These are phyloP conservation scores for Saturnispora ahearnii DNA, from an alignment of 805 yeast species.

Conservation along the genomic window DNA sequence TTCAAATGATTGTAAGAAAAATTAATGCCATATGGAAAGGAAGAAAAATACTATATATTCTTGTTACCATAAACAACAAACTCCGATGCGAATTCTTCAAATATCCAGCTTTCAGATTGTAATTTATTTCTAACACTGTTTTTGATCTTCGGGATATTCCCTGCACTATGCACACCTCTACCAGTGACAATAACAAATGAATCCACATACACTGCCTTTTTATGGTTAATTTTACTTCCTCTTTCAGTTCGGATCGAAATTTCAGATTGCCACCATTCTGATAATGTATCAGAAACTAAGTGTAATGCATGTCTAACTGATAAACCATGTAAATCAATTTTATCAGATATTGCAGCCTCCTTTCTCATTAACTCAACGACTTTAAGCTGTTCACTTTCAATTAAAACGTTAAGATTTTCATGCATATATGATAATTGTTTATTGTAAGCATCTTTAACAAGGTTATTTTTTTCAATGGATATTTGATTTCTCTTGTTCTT, in stretches of 20 bases:
- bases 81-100: conserved; percentile 37
- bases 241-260: conserved; percentile 31
- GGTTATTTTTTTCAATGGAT: background rate
- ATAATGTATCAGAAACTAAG: conserved; percentile 30
- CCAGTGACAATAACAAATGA: conserved; percentile 53
- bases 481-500: background rate
- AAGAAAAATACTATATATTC: background rate
- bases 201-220: conserved; percentile 32
- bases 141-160: conserved; percentile 45
- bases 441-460: conserved; percentile 1
- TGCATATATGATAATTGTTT: background rate
- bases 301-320: conserved; percentile 38
- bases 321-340: conserved; percentile 51
- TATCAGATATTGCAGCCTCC: conserved; percentile 16
- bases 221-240: conserved; percentile 30
- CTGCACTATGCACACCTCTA: conserved; percentile 58
- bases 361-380: conserved; percentile 1
- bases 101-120: conserved; percentile 30
- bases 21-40: background rate
- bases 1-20: no score
- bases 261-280: conserved; percentile 60
- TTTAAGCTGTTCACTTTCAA: conserved; percentile 9
- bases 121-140: conserved; percentile 35
- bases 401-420: conserved; percentile 6
- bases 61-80: conserved; percentile 37